Evolutionary conservation across 2,329 filamentous ascomycete genomes (phyloP).

Genomic region (Penicillium sp.): DNA sequence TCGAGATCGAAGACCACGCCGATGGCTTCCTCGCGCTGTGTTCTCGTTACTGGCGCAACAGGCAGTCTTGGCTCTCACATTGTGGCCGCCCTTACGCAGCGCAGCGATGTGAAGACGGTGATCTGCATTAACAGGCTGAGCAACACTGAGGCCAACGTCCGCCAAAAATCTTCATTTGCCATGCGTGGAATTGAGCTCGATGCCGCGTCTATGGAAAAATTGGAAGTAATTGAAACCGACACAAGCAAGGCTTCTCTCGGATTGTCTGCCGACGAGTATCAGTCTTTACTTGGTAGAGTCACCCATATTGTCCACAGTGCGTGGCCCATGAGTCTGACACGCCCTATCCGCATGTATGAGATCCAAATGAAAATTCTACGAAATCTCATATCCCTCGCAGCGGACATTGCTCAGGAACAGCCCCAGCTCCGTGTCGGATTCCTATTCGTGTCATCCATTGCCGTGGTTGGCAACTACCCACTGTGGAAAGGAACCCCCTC

Average conservation of each 20-base stretch:
- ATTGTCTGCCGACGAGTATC: constrained; percentile 38
- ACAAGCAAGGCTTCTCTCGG: not conserved
- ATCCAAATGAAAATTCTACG: constrained; percentile 18
- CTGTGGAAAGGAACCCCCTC: not conserved
- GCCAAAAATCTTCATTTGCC: not conserved
- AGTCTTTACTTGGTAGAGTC: constrained; percentile 39
- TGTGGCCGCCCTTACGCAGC: constrained; percentile 40
- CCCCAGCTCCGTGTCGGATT: constrained; percentile 41
- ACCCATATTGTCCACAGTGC: constrained; percentile 52
- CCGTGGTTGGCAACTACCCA: not conserved
- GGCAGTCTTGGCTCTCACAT: constrained; percentile 48
- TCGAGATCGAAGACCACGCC: no score
- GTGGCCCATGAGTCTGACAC: constrained; percentile 23
- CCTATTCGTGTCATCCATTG: constrained; percentile 50
- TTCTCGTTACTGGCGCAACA: constrained; percentile 46
- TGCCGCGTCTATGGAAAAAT: not conserved
- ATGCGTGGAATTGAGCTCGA: not conserved
- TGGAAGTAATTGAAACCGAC: not conserved
- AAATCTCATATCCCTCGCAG: constrained; percentile 22
- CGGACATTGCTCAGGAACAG: no score
- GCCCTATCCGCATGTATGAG: constrained; percentile 15
- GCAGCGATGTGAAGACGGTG: constrained; percentile 27
- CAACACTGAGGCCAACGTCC: not conserved
- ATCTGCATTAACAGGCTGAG: not conserved
- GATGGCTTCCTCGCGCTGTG: no score